Evolutionary conservation across 177 flowering plant genomes (phyloP).

Genomic region (Vitis hybrid): DNA sequence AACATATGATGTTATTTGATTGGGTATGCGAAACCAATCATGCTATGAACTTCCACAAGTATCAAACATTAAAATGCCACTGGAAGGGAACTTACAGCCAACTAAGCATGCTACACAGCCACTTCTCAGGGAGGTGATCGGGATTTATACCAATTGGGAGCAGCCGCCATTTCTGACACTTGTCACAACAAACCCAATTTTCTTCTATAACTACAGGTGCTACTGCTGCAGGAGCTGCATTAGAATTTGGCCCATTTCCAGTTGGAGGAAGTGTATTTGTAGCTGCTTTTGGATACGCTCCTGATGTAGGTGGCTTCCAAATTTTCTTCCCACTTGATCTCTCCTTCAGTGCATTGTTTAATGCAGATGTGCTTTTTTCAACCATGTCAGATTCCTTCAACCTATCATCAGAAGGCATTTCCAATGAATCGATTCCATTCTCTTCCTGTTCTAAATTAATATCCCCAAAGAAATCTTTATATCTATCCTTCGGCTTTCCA

Average conservation of each 20-base stretch:
- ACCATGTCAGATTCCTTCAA: conserved; percentile 33
- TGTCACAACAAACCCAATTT: conserved; percentile 86
- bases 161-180: conserved; percentile 83
- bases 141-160: conserved; percentile 67
- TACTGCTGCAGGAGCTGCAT: conserved; percentile 32
- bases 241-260: conserved; percentile 28
- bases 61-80: not conserved
- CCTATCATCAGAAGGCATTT: conserved; percentile 28
- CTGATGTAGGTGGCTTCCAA: conserved; percentile 28
- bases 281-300: conserved; percentile 26
- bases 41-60: not conserved
- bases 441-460: conserved; percentile 45
- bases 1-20: not conserved
- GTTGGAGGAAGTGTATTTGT: conserved; percentile 21
- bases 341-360: conserved; percentile 33
- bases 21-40: not conserved
- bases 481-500: conserved; percentile 41
- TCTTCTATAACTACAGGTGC: conserved; percentile 50
- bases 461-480: conserved; percentile 60
- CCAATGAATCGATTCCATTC: conserved; percentile 30
- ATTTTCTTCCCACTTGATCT: conserved; percentile 31
- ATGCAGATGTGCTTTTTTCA: conserved; percentile 27
- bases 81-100: conserved; percentile 82
- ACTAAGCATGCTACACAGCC: conserved; percentile 84
- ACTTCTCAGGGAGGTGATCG: conserved; percentile 65